Conservation (phyloP, 169 alveolate genomes). For the Babesia bovis region DNA sequence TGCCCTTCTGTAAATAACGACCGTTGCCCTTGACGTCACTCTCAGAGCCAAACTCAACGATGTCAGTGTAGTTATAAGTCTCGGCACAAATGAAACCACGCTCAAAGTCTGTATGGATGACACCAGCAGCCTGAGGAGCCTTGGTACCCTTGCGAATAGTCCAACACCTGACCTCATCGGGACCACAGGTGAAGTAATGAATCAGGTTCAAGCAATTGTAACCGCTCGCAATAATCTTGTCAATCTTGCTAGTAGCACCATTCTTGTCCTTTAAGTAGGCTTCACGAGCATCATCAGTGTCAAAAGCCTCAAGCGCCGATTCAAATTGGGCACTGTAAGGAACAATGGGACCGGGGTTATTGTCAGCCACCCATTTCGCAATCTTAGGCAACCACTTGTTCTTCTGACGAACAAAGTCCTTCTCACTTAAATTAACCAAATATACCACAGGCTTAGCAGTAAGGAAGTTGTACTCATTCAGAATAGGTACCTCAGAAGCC, state of each 20-base stretch:
- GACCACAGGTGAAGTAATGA: conserved; percentile 99
- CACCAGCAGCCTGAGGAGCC: conserved; percentile 96
- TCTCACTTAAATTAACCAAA: conserved; percentile 92
- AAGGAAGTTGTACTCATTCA: conserved; percentile 91
- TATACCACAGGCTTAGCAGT: conserved; percentile 99
- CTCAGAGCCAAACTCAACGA: conserved; percentile 84
- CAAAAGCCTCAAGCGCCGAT: conserved; percentile 84
- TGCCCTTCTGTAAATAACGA: conserved; percentile 89
- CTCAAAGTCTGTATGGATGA: conserved; percentile 96
- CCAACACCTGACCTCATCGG: conserved; percentile 99
- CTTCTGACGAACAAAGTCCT: conserved; percentile 94
- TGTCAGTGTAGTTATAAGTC: conserved; percentile 87
- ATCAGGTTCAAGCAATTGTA: conserved; percentile 91
- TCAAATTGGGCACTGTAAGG: conserved; percentile 98
- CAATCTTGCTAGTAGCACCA: conserved; percentile 86
- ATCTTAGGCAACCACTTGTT: conserved; percentile 95
- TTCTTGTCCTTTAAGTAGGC: conserved; percentile 79
- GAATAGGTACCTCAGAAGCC: conserved; percentile 86
- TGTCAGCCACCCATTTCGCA: conserved; percentile 94
- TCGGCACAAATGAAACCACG: conserved; percentile 99
- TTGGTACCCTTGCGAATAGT: conserved; percentile 93
- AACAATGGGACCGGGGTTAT: conserved; percentile 96
- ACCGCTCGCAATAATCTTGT: conserved; percentile 95
- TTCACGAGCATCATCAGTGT: conserved; percentile 83
- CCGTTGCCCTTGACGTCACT: conserved; percentile 93